phyloP scores from a whole-genome alignment of 1,139 yeast species.

The Zhuliangozyma blackwelliae region DNA sequence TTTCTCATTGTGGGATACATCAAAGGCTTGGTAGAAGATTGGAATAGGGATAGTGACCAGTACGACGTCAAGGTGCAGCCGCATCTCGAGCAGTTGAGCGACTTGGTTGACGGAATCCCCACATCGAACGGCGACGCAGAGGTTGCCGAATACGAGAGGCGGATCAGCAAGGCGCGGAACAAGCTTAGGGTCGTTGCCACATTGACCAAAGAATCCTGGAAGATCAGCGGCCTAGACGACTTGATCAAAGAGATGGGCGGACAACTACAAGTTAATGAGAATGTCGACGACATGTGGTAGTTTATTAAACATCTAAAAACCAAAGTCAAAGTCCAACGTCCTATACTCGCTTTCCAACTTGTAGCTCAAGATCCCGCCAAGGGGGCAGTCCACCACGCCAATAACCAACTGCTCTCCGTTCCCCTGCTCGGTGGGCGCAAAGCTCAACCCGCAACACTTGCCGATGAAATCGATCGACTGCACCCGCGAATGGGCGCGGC shows the following conservation, averaged over 20 bases:
- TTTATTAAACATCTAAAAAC: slow-evolving; percentile 14
- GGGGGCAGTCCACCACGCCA: slow-evolving; percentile 53
- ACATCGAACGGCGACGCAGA: slow-evolving; percentile 41
- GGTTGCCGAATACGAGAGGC: slow-evolving; percentile 45
- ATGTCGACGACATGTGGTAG: slow-evolving; percentile 46
- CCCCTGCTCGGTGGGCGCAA: slow-evolving; percentile 42
- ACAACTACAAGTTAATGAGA: slow-evolving; percentile 33
- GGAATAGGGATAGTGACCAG: slow-evolving; percentile 21
- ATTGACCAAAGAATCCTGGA: slow-evolving; percentile 31
- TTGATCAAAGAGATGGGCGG: slow-evolving; percentile 38
- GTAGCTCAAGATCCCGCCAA: slow-evolving; percentile 56
- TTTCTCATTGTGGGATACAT: slow-evolving; percentile 62
- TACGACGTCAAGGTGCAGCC: slow-evolving; percentile 17
- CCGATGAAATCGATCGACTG: slow-evolving; percentile 57
- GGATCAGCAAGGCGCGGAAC: slow-evolving; percentile 44
- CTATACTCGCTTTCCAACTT: slow-evolving; percentile 32
- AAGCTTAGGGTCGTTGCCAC: slow-evolving; percentile 46
- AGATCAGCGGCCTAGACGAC: slow-evolving; percentile 29
- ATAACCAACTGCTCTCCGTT: slow-evolving; percentile 46
- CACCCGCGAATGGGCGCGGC: slow-evolving; percentile 16
- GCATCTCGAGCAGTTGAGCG: slow-evolving; percentile 28
- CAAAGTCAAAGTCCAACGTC: slow-evolving; percentile 41
- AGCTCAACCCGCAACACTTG: slow-evolving; percentile 53
- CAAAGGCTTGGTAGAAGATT: slow-evolving; percentile 45
- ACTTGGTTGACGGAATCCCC: slow-evolving; percentile 21